These are phyloP conservation scores for Salmacisia buchloeana DNA, from an alignment of 1,284 basidiomycete genomes.

Conservation along the genomic window DNA sequence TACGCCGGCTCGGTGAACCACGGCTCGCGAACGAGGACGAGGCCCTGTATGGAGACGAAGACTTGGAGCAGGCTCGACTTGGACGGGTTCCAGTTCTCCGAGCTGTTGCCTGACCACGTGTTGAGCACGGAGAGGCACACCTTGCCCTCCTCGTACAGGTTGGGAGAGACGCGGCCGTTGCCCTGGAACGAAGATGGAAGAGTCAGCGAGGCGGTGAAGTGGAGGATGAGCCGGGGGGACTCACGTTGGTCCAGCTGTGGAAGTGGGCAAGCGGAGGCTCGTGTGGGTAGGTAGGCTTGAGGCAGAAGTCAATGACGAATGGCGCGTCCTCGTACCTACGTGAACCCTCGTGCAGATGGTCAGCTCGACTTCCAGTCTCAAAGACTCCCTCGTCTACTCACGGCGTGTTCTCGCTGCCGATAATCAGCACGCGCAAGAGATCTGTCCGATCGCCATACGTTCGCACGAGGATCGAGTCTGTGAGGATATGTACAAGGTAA, in stretches of 20 bases:
- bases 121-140: conserved; percentile 86
- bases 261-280: conserved; percentile 83
- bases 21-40: conserved; percentile 86
- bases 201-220: not conserved
- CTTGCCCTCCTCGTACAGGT: conserved; percentile 91
- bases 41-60: conserved; percentile 84
- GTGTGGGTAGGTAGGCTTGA: conserved; percentile 69
- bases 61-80: conserved; percentile 80
- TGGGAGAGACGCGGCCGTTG: conserved; percentile 62
- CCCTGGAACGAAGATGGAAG: not conserved
- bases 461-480: conserved; percentile 52
- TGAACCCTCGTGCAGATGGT: not conserved
- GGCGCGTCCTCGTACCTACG: conserved; percentile 73
- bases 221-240: too few species aligned
- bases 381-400: too few species aligned
- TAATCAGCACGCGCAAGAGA: conserved; percentile 77
- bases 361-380: not conserved
- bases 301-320: conserved; percentile 88
- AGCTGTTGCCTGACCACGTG: conserved; percentile 69
- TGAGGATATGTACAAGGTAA: conserved; percentile 12
- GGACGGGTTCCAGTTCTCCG: conserved; percentile 56
- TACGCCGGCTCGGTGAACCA: conserved; percentile 51
- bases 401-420: conserved; percentile 87
- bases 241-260: conserved; percentile 86
- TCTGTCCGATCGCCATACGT: conserved; percentile 70